Evolutionary conservation across 2,329 filamentous ascomycete species (phyloP).

Genomic region (Venturiaceae sp.): DNA sequence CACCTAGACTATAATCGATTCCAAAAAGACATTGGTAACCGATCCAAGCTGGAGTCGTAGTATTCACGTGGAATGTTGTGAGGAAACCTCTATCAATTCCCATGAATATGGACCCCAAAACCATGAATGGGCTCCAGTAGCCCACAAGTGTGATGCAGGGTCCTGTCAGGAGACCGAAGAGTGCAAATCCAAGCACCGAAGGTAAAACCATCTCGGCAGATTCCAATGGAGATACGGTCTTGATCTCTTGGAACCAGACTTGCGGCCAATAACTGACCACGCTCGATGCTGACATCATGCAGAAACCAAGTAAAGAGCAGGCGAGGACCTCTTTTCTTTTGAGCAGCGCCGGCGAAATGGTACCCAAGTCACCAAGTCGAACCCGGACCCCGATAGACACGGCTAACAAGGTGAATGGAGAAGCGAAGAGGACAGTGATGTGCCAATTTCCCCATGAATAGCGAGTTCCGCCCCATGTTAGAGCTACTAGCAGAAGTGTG

Average conservation of each 20-base stretch:
- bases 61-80: constrained; percentile 18
- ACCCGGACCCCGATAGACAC: constrained; percentile 16
- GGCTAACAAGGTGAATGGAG: not conserved
- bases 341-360: constrained; percentile 14
- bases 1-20: constrained; percentile 12
- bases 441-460: constrained; percentile 10
- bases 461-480: constrained; percentile 24
- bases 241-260: constrained; percentile 34
- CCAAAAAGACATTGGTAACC: constrained; percentile 25
- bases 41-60: constrained; percentile 21
- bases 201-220: constrained; percentile 24
- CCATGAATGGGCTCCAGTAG: constrained; percentile 9
- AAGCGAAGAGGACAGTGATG: constrained; percentile 12
- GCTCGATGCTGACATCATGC: not conserved
- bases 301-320: constrained; percentile 6
- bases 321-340: not conserved
- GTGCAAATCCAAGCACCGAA: constrained; percentile 24
- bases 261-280: constrained; percentile 13
- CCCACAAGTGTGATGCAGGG: constrained; percentile 18
- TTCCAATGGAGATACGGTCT: constrained; percentile 26
- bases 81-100: constrained; percentile 26
- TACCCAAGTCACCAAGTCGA: constrained; percentile 12
- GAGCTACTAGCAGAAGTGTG: constrained; percentile 21
- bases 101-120: constrained; percentile 13
- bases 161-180: constrained; percentile 21